Evolutionary conservation across 495 filamentous ascomycete species (phyloP).

Genomic region (Alectoria sarmentosa): DNA sequence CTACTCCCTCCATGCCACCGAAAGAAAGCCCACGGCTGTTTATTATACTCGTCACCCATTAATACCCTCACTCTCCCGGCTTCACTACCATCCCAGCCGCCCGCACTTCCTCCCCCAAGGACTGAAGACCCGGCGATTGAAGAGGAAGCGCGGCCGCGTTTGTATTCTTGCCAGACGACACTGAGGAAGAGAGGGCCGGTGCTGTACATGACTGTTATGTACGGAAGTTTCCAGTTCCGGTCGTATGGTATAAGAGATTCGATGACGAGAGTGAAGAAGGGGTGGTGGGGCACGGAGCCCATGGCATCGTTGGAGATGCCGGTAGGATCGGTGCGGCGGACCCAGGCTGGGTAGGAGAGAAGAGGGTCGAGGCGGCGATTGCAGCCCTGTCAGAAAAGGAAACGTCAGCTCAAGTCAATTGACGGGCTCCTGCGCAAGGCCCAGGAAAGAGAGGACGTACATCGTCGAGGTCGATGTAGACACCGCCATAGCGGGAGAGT

Average conservation of each 20-base stretch:
- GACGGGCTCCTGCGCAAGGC: background rate
- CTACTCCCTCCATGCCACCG: conserved; percentile 65
- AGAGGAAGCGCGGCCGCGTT: conserved; percentile 28
- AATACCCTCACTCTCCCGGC: conserved; percentile 41
- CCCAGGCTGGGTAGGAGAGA: conserved; percentile 73
- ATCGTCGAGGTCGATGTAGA: conserved; percentile 88
- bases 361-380: conserved; percentile 74
- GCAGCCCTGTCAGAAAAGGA: conserved; percentile 54
- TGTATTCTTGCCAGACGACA: conserved; percentile 78
- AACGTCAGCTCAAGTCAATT: background rate
- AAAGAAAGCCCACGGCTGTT: conserved; percentile 70
- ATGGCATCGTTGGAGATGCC: conserved; percentile 90
- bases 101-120: conserved; percentile 5
- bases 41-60: conserved; percentile 61
- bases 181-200: conserved; percentile 81
- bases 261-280: conserved; percentile 72
- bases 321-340: conserved; percentile 71
- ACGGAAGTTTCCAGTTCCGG: conserved; percentile 71
- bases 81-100: conserved; percentile 30
- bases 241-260: conserved; percentile 63
- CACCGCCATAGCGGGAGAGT: conserved; percentile 73
- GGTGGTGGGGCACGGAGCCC: conserved; percentile 71
- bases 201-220: conserved; percentile 83
- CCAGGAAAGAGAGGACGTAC: conserved; percentile 39
- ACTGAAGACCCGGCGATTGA: conserved; percentile 13